Evolutionary conservation across 2,329 filamentous ascomycete genomes (phyloP).

Genomic region (Metarhizium guizhouense): DNA sequence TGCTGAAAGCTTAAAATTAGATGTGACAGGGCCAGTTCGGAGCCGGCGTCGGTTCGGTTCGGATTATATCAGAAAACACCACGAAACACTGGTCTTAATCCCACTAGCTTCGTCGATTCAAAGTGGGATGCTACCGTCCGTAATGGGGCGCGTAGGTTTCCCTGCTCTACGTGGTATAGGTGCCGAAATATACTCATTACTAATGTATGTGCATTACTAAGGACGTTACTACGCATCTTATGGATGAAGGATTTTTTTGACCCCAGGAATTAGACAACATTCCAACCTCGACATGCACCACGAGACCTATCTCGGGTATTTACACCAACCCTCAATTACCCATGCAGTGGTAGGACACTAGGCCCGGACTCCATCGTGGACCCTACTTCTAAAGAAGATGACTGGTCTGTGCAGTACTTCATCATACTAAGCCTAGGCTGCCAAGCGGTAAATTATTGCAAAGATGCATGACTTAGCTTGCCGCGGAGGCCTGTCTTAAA

Average conservation of each 20-base stretch:
- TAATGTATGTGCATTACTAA: not conserved
- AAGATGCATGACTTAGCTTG: too few relatives aligned
- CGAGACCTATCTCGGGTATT: not conserved
- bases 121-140: not conserved
- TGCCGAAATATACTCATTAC: too few relatives aligned
- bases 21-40: too few relatives aligned
- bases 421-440: not conserved
- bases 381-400: too few relatives aligned
- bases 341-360: constrained; percentile 1
- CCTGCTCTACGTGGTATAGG: too few relatives aligned
- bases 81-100: constrained; percentile 1
- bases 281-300: not conserved
- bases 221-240: constrained; percentile 1
- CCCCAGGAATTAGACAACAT: not conserved
- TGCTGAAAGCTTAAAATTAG: too few relatives aligned
- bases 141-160: too few relatives aligned
- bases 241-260: not conserved
- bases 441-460: too few relatives aligned
- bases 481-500: too few relatives aligned
- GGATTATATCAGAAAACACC: not conserved
- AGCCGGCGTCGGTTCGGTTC: too few relatives aligned
- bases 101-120: constrained; percentile 4
- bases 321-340: constrained; percentile 8
- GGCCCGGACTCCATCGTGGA: too few relatives aligned
- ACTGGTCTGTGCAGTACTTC: constrained; percentile 3